phyloP scores from a whole-genome alignment of 2,329 filamentous ascomycete genomes.

The Botrytis sinoallii region DNA sequence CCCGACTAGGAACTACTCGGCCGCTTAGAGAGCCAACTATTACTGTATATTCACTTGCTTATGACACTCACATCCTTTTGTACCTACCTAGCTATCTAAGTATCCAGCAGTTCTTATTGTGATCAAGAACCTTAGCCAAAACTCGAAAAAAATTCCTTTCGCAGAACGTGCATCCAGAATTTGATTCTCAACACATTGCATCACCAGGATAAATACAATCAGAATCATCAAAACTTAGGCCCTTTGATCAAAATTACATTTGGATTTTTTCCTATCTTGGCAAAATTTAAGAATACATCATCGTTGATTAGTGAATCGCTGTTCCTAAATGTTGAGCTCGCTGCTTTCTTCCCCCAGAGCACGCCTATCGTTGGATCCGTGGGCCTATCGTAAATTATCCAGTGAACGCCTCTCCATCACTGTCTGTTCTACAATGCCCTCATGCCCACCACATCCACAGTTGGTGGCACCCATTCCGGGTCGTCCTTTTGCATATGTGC shows the following conservation, averaged over 20 bases:
- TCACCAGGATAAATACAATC: neutral
- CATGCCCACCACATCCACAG: neutral
- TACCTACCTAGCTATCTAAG: neutral
- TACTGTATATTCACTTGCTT: neutral
- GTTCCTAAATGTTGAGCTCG: slow-evolving; percentile 37
- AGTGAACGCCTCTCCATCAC: neutral
- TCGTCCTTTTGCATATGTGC: neutral
- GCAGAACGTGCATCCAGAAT: neutral
- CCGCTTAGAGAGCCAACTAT: too few species aligned
- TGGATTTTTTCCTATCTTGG: neutral
- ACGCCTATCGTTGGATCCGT: neutral
- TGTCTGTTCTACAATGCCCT: neutral
- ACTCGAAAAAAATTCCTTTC: neutral
- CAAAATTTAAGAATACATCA: neutral
- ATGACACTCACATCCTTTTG: neutral
- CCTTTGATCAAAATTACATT: neutral
- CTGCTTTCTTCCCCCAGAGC: neutral
- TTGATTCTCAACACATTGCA: neutral
- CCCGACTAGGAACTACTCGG: too few species aligned
- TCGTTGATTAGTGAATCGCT: neutral
- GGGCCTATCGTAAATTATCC: neutral
- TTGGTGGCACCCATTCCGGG: neutral
- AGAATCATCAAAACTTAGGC: neutral
- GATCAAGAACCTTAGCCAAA: neutral
- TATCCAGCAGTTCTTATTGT: neutral